Conservation (phyloP, 306 rosid species). For the Quercus parvula region DNA sequence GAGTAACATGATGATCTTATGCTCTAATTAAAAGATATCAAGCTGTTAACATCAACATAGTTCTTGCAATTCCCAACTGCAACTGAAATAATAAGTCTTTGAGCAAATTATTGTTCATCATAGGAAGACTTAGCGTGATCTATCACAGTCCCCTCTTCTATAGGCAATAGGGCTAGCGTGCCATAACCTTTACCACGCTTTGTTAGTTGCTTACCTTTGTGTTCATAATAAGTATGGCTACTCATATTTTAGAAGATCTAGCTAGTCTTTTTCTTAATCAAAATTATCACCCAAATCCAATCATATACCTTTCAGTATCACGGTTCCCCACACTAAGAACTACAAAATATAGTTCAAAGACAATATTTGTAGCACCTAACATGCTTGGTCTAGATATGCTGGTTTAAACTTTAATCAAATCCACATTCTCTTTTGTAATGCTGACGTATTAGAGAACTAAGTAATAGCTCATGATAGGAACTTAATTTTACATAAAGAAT, state of each 20-base stretch:
- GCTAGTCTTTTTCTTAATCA: constrained; percentile 19
- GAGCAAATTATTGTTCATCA: constrained; percentile 38
- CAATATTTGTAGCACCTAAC: constrained; percentile 27
- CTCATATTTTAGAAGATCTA: constrained; percentile 8
- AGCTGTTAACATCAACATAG: constrained; percentile 8
- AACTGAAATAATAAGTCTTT: constrained; percentile 23
- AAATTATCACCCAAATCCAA: constrained; percentile 22
- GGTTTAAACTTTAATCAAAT: neutral
- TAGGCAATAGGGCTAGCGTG: constrained; percentile 31
- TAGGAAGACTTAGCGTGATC: constrained; percentile 34
- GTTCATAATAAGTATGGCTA: constrained; percentile 25
- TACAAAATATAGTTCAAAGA: constrained; percentile 15
- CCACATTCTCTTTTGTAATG: neutral
- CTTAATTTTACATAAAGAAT: neutral
- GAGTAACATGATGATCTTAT: constrained; percentile 35
- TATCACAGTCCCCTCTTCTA: constrained; percentile 7
- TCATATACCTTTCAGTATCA: constrained; percentile 27
- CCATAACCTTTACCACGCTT: constrained; percentile 40
- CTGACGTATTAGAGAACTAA: neutral
- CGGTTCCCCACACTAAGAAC: constrained; percentile 42
- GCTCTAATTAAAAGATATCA: constrained; percentile 2
- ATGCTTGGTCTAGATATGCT: constrained; percentile 37
- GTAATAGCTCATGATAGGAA: neutral
- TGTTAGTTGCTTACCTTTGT: constrained; percentile 21
- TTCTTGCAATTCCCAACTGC: constrained; percentile 12